These are phyloP conservation scores for Macrolepiota albuminosa DNA, from an alignment of 768 basidiomycete genomes.

Conservation along the genomic window DNA sequence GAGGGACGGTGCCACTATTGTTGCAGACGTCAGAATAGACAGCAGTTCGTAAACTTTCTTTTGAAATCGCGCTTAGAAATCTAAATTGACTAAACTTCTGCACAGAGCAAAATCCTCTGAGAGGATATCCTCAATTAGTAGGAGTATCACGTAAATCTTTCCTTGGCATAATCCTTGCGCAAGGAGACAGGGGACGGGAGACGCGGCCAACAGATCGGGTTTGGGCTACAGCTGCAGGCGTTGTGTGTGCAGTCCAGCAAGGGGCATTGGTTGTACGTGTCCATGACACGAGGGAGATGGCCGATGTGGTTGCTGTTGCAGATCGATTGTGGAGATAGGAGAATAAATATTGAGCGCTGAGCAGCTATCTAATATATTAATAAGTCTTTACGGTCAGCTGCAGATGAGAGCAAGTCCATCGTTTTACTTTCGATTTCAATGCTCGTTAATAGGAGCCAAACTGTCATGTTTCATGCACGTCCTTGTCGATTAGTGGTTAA, in stretches of 20 bases:
- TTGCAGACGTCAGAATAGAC: slow-evolving; percentile 32
- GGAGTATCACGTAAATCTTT: slow-evolving; percentile 86
- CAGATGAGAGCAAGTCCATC: too few relatives aligned
- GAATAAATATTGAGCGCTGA: neutral
- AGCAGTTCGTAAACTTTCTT: slow-evolving; percentile 17
- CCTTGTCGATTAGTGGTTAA: slow-evolving; percentile 1
- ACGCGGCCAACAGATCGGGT: slow-evolving; percentile 62
- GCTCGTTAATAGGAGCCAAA: too few relatives aligned
- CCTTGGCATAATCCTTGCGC: slow-evolving; percentile 59
- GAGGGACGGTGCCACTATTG: slow-evolving; percentile 42
- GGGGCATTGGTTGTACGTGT: slow-evolving; percentile 72
- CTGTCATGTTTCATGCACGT: neutral
- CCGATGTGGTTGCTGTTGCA: slow-evolving; percentile 67
- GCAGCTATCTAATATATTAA: neutral
- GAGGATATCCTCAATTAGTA: slow-evolving; percentile 63
- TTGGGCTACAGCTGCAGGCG: slow-evolving; percentile 77
- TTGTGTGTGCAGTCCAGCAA: slow-evolving; percentile 71
- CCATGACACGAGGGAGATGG: slow-evolving; percentile 72
- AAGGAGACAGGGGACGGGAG: slow-evolving; percentile 44
- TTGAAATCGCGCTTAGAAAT: neutral
- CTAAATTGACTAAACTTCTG: neutral
- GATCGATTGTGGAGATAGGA: slow-evolving; percentile 48
- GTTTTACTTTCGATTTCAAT: too few relatives aligned
- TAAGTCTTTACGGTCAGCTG: too few relatives aligned
- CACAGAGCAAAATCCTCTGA: slow-evolving; percentile 40